Evolutionary conservation across 176 grass and related monocot species (phyloP).

Genomic region (Carex pumila): DNA sequence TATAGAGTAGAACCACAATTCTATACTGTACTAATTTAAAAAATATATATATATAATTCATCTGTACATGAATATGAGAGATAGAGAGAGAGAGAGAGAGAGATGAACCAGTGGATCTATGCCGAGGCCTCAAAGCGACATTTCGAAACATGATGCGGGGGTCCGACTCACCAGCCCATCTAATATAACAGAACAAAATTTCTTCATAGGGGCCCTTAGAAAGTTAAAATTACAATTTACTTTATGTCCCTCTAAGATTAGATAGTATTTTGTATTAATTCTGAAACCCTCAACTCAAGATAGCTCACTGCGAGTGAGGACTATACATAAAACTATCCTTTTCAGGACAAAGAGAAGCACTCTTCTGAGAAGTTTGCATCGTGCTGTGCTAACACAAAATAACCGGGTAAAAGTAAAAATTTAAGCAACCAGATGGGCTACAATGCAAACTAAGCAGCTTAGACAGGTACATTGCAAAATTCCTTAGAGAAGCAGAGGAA

Average conservation of each 20-base stretch:
- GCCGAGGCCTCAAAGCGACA: slow-evolving; percentile 81
- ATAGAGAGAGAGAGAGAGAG: not conserved
- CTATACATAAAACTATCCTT: not conserved
- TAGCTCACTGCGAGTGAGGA: not conserved
- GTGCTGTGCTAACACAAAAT: not conserved
- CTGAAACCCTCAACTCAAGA: not conserved
- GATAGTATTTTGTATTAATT: not conserved
- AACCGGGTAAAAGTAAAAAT: not conserved
- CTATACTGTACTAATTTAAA: not conserved
- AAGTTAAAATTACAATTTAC: not conserved
- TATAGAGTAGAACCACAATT: not conserved
- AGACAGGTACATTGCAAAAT: not conserved
- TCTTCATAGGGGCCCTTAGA: not conserved
- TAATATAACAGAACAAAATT: slow-evolving; percentile 15
- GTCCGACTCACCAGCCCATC: slow-evolving; percentile 91
- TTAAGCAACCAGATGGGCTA: not conserved
- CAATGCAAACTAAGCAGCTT: not conserved
- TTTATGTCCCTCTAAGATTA: not conserved
- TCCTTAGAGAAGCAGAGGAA: not conserved
- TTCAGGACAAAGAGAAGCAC: not conserved
- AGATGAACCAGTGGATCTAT: slow-evolving; percentile 55
- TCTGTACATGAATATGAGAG: not conserved
- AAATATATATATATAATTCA: not conserved
- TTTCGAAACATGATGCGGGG: slow-evolving; percentile 76
- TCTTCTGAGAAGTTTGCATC: not conserved